Evolutionary conservation across 768 basidiomycete genomes (phyloP), one percentile per base, ranked within the genome.

Genomic region (Tephrocybe sp.): DNA sequence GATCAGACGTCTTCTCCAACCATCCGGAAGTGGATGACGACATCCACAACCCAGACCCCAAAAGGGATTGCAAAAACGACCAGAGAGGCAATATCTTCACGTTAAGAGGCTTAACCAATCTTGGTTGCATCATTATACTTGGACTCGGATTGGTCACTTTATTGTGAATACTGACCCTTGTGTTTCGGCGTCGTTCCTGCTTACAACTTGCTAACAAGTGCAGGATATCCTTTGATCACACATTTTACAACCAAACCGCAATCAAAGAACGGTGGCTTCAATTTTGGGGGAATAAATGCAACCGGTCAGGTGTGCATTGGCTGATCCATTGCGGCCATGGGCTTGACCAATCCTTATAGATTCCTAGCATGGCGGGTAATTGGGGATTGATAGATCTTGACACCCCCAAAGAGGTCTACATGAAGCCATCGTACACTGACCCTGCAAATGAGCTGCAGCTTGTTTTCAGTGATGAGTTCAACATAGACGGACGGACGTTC

Each of bases 381-480:
- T 80, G 76, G 62, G 83, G 82, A 12, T 67, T 92, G 24, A 86
- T 94, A 55, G 91, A 94, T 64, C 57, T 74, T 23, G 81, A 89
- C 23, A 95, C 93, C 3, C 90, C 90, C 1, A 54, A 70, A 55
- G 64, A 75, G 34, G 77, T 72, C n/a, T 72, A 81, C 63, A 78
- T 79, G 11, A 74, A 73, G 30, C 58, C 65, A 5, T 80, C 82
- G 4, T 83, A 77, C 56, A 58, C 64, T 16, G 74, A 84, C 57
- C 76, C 84, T 19, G 69, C 71, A 9, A 66, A 76, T 44, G 64
- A 76, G 56, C 56, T 84, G 65, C 80, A 84, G 48, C 76, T 95
- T 11, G 83, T 92, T 3, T 94, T 91, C 65, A 90, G 88, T 33
- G 92, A 94, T 65, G 93, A 94, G 65, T 94, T 94, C 68, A 84